phyloP scores from a whole-genome alignment of 2,329 filamentous ascomycete species.

The Clonostachys chloroleuca region DNA sequence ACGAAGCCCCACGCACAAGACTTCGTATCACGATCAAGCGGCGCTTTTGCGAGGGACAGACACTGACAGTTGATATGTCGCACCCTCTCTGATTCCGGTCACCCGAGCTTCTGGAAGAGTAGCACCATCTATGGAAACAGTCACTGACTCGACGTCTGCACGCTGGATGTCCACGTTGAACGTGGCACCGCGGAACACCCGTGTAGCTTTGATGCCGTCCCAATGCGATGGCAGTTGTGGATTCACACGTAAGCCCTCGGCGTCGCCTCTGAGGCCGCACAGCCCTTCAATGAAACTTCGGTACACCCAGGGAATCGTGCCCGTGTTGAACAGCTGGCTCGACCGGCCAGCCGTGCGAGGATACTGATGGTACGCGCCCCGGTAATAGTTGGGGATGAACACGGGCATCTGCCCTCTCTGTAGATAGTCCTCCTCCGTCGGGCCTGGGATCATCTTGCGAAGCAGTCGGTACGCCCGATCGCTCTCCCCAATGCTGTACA shows the following conservation, averaged over 20 bases:
- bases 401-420: conserved; percentile 51
- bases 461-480: conserved; percentile 47
- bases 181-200: conserved; percentile 44
- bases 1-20: no score
- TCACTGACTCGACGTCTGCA: conserved; percentile 28
- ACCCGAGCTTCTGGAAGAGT: conserved; percentile 32
- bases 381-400: conserved; percentile 56
- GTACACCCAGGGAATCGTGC: conserved; percentile 53
- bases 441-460: conserved; percentile 49
- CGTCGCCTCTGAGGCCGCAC: conserved; percentile 46
- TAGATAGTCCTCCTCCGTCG: conserved; percentile 41
- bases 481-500: conserved; percentile 42
- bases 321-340: conserved; percentile 55
- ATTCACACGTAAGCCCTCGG: conserved; percentile 35
- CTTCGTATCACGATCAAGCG: no score
- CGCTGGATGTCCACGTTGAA: conserved; percentile 41
- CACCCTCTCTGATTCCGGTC: conserved; percentile 31
- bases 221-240: conserved; percentile 48
- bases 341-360: conserved; percentile 50
- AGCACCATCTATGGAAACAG: conserved; percentile 28
- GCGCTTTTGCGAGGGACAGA: not conserved
- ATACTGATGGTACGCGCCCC: conserved; percentile 40
- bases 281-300: conserved; percentile 50
- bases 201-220: conserved; percentile 38
- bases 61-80: conserved; percentile 32